Evolutionary conservation across 2,329 filamentous ascomycete species (phyloP).

Genomic region (Diplocarpon rosae): DNA sequence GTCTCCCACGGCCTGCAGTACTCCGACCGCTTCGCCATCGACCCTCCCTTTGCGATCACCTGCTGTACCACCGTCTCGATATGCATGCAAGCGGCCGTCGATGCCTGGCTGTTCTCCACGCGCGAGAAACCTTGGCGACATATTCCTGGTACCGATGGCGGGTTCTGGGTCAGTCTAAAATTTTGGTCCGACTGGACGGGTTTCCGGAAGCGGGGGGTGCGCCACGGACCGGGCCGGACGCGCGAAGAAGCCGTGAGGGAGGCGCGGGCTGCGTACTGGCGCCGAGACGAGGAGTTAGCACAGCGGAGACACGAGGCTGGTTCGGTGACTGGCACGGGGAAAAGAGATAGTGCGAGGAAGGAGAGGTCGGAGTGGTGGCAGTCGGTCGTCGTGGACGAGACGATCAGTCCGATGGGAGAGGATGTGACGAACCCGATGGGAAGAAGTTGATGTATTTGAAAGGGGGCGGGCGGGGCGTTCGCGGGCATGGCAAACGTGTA

Average conservation of each 20-base stretch:
- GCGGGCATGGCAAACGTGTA: too few species aligned
- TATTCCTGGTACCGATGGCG: slow-evolving; percentile 33
- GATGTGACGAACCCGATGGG: too few species aligned
- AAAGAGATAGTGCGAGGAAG: too few species aligned
- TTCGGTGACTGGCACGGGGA: too few species aligned
- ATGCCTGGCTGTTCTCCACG: slow-evolving; percentile 56
- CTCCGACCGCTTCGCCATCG: slow-evolving; percentile 36
- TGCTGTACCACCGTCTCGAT: slow-evolving; percentile 46
- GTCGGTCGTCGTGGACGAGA: too few species aligned
- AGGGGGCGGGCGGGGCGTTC: too few species aligned
- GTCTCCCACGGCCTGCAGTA: slow-evolving; percentile 51
- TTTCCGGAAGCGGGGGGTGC: slow-evolving; percentile 23
- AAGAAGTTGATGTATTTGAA: too few species aligned
- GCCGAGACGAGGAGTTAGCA: slow-evolving; percentile 42
- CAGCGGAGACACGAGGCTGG: too few species aligned
- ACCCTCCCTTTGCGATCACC: slow-evolving; percentile 46
- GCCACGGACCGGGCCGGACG: slow-evolving; percentile 33
- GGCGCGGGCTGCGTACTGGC: slow-evolving; percentile 35
- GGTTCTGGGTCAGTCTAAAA: slow-evolving; percentile 27
- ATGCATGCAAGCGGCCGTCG: slow-evolving; percentile 54
- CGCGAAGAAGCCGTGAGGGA: slow-evolving; percentile 43
- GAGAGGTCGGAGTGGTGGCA: too few species aligned
- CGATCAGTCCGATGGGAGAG: too few species aligned
- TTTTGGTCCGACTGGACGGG: slow-evolving; percentile 25
- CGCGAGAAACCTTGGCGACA: slow-evolving; percentile 63